A percentile compares a stretch with the other conserved stretches of the same genome.
These are phyloP conservation scores for Tylopilus felleus DNA, from an alignment of 768 basidiomycete genomes.

Conservation along the genomic window DNA sequence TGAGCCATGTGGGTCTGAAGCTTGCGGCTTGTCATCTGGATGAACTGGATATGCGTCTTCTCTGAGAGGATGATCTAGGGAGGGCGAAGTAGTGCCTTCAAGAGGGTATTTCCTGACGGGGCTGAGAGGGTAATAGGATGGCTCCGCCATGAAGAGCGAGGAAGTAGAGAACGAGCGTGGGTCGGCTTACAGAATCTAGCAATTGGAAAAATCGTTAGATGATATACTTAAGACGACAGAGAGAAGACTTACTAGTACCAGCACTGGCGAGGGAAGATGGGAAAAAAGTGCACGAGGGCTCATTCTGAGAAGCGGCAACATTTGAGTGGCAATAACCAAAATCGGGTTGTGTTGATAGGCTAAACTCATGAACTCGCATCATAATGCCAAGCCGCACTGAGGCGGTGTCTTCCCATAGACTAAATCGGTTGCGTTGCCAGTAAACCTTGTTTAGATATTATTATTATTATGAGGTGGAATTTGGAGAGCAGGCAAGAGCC, in stretches of 20 bases:
- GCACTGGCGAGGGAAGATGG: background rate
- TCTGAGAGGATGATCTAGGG: background rate
- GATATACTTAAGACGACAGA: background rate
- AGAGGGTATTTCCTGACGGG: constrained; percentile 3
- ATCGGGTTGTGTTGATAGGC: background rate
- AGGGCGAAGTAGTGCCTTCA: background rate
- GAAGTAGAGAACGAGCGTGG: constrained; percentile 9
- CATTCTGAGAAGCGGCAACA: background rate
- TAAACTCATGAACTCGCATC: background rate
- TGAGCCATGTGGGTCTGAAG: background rate
- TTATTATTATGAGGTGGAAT: no score
- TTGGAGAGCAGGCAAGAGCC: no score
- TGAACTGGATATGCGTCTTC: background rate
- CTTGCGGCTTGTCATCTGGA: background rate
- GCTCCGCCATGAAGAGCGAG: constrained; percentile 9
- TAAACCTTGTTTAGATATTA: no score
- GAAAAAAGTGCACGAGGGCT: background rate
- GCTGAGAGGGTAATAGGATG: constrained; percentile 22
- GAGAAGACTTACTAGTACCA: background rate
- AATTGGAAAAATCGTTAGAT: background rate
- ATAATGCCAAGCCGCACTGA: no score
- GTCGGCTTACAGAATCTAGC: background rate
- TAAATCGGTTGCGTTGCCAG: no score
- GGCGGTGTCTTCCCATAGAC: no score
- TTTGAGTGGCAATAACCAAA: no score